Conservation (phyloP, 768 basidiomycete species). For the Leucocoprinus sp. region DNA sequence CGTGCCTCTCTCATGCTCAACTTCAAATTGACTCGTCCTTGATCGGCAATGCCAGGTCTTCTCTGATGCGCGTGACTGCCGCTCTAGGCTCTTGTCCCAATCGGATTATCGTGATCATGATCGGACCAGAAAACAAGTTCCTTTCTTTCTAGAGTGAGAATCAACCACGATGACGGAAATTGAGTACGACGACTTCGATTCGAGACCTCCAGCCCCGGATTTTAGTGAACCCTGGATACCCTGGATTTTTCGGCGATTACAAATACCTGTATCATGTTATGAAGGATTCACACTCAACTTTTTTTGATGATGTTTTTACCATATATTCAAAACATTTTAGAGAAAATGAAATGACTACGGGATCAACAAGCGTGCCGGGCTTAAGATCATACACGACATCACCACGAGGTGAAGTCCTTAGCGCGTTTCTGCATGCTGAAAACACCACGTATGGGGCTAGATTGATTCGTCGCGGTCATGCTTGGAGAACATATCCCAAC, state of each 20-base stretch:
- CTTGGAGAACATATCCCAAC: slow-evolving; percentile 42
- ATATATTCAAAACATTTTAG: too few species aligned
- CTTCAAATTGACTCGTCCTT: not conserved
- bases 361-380: too few species aligned
- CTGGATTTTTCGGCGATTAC: too few species aligned
- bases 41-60: slow-evolving; percentile 5
- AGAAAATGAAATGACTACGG: too few species aligned
- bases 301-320: too few species aligned
- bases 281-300: too few species aligned
- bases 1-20: not conserved
- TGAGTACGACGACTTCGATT: not conserved
- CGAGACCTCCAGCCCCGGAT: too few species aligned
- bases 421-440: slow-evolving; percentile 40
- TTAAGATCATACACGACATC: not conserved
- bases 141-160: too few species aligned
- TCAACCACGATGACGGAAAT: not conserved
- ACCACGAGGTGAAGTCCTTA: slow-evolving; percentile 24
- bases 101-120: slow-evolving; percentile 5
- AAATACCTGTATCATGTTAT: too few species aligned
- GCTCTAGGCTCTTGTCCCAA: not conserved
- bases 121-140: too few species aligned
- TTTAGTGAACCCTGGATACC: too few species aligned
- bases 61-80: slow-evolving; percentile 1
- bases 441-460: slow-evolving; percentile 37
- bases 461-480: not conserved